phyloP scores from a whole-genome alignment of 352 stramenopile genomes.

The Pythium phragmitis region DNA sequence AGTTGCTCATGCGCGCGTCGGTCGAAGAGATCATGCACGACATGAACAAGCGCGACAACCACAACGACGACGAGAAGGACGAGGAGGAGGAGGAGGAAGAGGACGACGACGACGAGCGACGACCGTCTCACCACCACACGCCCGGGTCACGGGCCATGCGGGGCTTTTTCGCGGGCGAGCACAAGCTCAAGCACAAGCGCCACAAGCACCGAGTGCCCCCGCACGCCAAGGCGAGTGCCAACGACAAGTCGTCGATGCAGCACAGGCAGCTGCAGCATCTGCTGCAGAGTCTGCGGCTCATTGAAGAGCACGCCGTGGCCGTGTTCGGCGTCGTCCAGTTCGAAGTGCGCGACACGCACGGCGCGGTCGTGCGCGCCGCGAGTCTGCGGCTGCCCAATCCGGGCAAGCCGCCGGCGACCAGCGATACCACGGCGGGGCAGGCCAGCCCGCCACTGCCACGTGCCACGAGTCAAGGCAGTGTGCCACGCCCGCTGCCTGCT shows the following conservation, averaged over 20 bases:
- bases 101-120: conserved; percentile 1
- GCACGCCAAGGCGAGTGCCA: neutral
- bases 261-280: conserved; percentile 20
- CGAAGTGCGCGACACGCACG: conserved; percentile 14
- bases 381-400: conserved; percentile 9
- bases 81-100: neutral
- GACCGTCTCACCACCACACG: neutral
- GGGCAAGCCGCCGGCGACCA: neutral
- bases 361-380: conserved; percentile 5
- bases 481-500: neutral
- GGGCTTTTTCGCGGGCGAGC: conserved; percentile 11
- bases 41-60: conserved; percentile 31
- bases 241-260: conserved; percentile 20
- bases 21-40: conserved; percentile 78
- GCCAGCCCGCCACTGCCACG: too few relatives aligned
- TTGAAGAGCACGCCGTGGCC: conserved; percentile 14
- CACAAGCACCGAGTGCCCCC: neutral
- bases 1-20: conserved; percentile 86
- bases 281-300: conserved; percentile 18
- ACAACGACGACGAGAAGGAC: neutral
- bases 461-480: neutral
- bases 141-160: conserved; percentile 4
- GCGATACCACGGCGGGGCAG: neutral
- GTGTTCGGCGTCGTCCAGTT: conserved; percentile 22
- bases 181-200: conserved; percentile 11